phyloP scores from a whole-genome alignment of 352 stramenopile species.

The Pythium plurisporium region DNA sequence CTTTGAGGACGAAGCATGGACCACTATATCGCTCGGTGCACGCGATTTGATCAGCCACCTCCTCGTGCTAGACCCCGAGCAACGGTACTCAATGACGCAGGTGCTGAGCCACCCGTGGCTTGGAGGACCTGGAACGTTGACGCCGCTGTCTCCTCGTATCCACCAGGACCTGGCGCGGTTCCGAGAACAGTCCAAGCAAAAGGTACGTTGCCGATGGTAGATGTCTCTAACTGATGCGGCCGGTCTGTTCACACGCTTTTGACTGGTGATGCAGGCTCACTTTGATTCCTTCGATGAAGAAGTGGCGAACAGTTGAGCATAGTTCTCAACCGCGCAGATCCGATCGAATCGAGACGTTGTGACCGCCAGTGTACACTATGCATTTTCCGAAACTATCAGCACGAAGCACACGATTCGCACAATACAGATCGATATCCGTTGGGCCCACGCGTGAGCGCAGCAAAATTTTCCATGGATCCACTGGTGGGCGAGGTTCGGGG shows the following conservation, averaged over 20 bases:
- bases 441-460: no score
- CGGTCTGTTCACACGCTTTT: no score
- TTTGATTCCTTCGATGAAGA: slow-evolving; percentile 28
- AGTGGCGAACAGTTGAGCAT: slow-evolving; percentile 8
- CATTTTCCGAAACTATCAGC: background rate
- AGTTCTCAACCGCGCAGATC: no score
- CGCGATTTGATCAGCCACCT: slow-evolving; percentile 77
- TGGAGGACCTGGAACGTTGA: slow-evolving; percentile 21
- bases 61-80: slow-evolving; percentile 63
- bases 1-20: slow-evolving; percentile 69
- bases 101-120: slow-evolving; percentile 75
- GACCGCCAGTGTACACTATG: slow-evolving; percentile 19
- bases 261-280: background rate
- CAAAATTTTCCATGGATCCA: no score
- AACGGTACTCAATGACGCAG: slow-evolving; percentile 66
- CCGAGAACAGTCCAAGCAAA: slow-evolving; percentile 52
- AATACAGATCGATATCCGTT: no score
- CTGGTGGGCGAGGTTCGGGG: no score
- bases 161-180: slow-evolving; percentile 62
- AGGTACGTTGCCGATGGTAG: slow-evolving; percentile 20
- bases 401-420: slow-evolving; percentile 14
- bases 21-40: slow-evolving; percentile 48
- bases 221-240: background rate
- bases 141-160: slow-evolving; percentile 64
- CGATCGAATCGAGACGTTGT: no score